phyloP scores from a whole-genome alignment of 176 grass and related monocot species.

The Areca catechu region DNA sequence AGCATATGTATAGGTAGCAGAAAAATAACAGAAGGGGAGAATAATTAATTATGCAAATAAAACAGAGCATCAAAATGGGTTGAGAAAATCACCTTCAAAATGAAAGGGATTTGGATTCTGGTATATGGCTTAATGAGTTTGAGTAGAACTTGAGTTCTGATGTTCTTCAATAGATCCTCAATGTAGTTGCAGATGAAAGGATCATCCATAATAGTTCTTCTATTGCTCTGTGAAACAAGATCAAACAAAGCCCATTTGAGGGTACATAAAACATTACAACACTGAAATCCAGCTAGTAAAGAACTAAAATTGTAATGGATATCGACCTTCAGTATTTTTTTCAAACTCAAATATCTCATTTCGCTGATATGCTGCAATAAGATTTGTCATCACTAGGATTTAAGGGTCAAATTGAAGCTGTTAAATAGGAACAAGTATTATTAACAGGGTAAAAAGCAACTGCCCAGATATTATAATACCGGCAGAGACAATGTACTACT shows the following conservation, averaged over 20 bases:
- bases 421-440: not conserved
- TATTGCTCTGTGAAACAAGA: conserved; percentile 53
- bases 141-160: conserved; percentile 96
- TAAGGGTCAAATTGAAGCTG: conserved; percentile 98
- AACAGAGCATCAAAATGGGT: too few relatives aligned
- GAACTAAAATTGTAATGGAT: conserved; percentile 11
- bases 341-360: conserved; percentile 98
- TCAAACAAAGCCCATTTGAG: not conserved
- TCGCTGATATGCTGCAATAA: conserved; percentile 96
- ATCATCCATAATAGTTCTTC: conserved; percentile 99
- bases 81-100: conserved; percentile 51
- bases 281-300: not conserved
- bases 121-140: conserved; percentile 99
- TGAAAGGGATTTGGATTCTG: conserved; percentile 94
- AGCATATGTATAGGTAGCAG: too few relatives aligned
- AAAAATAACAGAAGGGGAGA: too few relatives aligned
- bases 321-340: conserved; percentile 87
- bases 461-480: too few relatives aligned
- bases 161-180: conserved; percentile 96
- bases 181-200: conserved; percentile 96
- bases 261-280: not conserved
- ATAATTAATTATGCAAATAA: too few relatives aligned
- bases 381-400: conserved; percentile 97
- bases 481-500: not conserved
- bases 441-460: too few relatives aligned